A percentile compares a stretch with the other conserved stretches of the same genome.
Conservation (phyloP, 2,329 filamentous ascomycete genomes). For the Cryphonectria carpinicola region DNA sequence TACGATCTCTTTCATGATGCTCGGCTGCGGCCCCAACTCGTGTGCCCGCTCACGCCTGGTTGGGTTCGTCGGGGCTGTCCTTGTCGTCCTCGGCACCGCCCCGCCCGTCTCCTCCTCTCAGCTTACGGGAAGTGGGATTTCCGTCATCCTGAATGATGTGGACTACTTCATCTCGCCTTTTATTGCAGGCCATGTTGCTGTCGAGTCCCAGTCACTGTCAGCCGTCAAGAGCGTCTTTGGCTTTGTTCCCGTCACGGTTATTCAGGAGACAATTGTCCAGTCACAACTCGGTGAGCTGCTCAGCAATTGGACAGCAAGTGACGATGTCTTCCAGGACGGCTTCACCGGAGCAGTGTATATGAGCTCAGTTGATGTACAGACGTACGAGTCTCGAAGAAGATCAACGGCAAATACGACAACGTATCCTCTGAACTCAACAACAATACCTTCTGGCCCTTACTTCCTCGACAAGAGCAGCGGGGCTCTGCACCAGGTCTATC, state of each 20-base stretch:
- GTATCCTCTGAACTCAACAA: not conserved
- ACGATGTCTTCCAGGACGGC: slow-evolving; percentile 37
- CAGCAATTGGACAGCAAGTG: slow-evolving; percentile 37
- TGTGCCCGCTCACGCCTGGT: not conserved
- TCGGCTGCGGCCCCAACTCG: too few relatives aligned
- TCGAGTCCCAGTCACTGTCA: slow-evolving; percentile 27
- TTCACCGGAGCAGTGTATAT: slow-evolving; percentile 34
- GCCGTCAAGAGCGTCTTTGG: slow-evolving; percentile 35
- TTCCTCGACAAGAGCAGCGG: slow-evolving; percentile 41
- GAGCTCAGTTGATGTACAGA: slow-evolving; percentile 7
- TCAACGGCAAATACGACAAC: not conserved
- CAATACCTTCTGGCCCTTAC: slow-evolving; percentile 38
- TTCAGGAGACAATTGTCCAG: slow-evolving; percentile 33
- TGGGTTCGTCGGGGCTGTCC: not conserved
- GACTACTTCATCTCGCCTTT: slow-evolving; percentile 43
- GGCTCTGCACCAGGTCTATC: slow-evolving; percentile 40
- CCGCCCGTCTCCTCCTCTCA: slow-evolving; percentile 20
- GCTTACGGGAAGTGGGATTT: slow-evolving; percentile 38
- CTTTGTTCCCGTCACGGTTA: slow-evolving; percentile 42
- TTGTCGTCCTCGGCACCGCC: not conserved
- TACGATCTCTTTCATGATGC: not conserved
- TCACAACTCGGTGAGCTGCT: slow-evolving; percentile 35
- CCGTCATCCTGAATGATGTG: slow-evolving; percentile 38
- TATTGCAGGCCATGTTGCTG: slow-evolving; percentile 35
- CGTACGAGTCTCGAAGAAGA: not conserved